phyloP scores from a whole-genome alignment of 2,329 filamentous ascomycete genomes.

The Aspergillus neoniger region DNA sequence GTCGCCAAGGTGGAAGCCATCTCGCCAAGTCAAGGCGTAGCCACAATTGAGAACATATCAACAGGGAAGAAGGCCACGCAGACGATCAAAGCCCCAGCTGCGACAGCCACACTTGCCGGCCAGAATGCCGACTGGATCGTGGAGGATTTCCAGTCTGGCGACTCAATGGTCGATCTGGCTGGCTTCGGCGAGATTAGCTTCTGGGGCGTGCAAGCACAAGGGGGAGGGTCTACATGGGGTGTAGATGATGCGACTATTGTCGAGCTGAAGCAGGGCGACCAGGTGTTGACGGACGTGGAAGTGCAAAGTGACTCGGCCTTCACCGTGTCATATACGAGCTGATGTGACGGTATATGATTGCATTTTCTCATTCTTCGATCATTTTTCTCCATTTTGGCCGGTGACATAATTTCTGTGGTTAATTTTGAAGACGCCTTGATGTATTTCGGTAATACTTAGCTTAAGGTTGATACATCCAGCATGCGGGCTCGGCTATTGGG shows the following conservation, averaged over 20 bases:
- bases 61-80: constrained; percentile 57
- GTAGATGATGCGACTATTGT: constrained; percentile 46
- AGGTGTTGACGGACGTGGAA: constrained; percentile 35
- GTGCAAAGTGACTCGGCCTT: constrained; percentile 30
- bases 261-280: constrained; percentile 49
- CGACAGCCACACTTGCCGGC: constrained; percentile 50
- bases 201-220: constrained; percentile 33
- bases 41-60: constrained; percentile 54
- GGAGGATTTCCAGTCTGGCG: constrained; percentile 53
- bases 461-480: background rate
- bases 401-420: background rate
- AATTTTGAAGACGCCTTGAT: background rate
- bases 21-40: constrained; percentile 47
- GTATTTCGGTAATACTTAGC: background rate
- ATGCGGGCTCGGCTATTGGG: background rate
- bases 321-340: constrained; percentile 26
- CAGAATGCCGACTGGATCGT: constrained; percentile 66
- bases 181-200: constrained; percentile 51
- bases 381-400: background rate
- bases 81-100: constrained; percentile 49
- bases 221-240: constrained; percentile 27
- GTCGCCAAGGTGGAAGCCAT: constrained; percentile 40
- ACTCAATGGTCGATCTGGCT: constrained; percentile 47
- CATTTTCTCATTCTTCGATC: background rate
- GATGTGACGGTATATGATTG: background rate